Base-by-base conservation (phyloP, 2,329 filamentous ascomycete genomes). In the Diaporthe vexans region DNA sequence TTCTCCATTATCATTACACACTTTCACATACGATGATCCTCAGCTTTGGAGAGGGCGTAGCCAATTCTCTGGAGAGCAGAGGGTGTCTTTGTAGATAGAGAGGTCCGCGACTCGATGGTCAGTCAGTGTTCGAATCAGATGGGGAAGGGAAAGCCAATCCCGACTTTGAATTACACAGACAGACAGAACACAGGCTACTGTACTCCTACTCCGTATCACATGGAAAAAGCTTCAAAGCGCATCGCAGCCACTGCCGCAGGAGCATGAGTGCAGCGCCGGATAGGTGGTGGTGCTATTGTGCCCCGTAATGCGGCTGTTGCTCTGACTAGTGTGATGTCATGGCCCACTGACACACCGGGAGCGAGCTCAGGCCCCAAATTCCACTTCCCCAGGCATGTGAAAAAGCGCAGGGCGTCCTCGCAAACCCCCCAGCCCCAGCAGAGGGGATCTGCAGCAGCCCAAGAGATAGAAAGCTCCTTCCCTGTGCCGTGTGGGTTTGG, bases 1-100 rank as follows among this genome's bases (percentile, higher is more conserved):
- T 85, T 80, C 76, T 87, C 85, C 84, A 85, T 85, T 61, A 11
- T 77, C 71, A 51, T 65, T 3, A 24, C 46, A 24, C 46, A 26
- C 29, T 40, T 11, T 33, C 21, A 37, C 21, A 46, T 37, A 29
- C 4, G 48, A 54, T 40, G 19, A 29, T 52, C 46, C 46, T 67
- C 29, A 6, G 26, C 19, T 37, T 19, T 24, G 21, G 17, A 15
- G 37, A 40, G 37, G 3, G 37, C 8, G 21, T 35, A 37, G 46
- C 19, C 29, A 24, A 17, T 11, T 29, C 24, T n/a, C 19, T 5
- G 29, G 5, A 43, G 29, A 26, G 40, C 26, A 29, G 13, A 26
- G 59, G 21, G 11, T 17, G 40, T 43, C 15, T 43, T 37, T 52
- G 63, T 52, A 37, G 46, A 48, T 37, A 37, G 46, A 52, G 13